phyloP scores from a whole-genome alignment of 2,329 filamentous ascomycete species.

The Trichoderma aggressivum region DNA sequence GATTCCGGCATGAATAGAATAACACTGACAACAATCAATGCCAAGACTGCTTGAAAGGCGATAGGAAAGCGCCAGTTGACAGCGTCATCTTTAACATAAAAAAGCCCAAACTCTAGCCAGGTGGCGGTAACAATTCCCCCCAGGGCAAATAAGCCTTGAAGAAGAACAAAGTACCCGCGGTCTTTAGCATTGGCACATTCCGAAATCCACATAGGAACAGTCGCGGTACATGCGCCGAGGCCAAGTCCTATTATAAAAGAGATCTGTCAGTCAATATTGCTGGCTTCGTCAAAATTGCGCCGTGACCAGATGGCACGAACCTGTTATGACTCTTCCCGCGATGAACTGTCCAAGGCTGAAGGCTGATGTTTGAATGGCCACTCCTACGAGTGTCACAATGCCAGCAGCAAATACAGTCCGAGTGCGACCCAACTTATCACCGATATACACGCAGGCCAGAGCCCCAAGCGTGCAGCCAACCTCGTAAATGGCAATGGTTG shows the following conservation, averaged over 20 bases:
- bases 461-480: background rate
- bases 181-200: background rate
- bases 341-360: background rate
- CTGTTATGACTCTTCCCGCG: background rate
- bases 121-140: background rate
- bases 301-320: background rate
- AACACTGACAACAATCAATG: background rate
- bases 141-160: background rate
- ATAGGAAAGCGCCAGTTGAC: background rate
- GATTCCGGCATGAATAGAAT: background rate
- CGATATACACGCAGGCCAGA: background rate
- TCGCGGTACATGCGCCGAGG: background rate
- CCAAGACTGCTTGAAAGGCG: background rate
- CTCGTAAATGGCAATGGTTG: background rate
- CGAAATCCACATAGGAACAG: background rate
- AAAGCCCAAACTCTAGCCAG: background rate
- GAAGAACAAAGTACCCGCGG: background rate
- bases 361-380: background rate
- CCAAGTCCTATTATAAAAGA: background rate
- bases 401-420: background rate
- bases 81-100: background rate
- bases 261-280: background rate
- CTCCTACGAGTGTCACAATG: background rate
- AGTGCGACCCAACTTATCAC: background rate
- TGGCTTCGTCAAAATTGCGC: background rate